Evolutionary conservation across 108 stramenopile species (phyloP).

Genomic region (Cyclotella atomus): DNA sequence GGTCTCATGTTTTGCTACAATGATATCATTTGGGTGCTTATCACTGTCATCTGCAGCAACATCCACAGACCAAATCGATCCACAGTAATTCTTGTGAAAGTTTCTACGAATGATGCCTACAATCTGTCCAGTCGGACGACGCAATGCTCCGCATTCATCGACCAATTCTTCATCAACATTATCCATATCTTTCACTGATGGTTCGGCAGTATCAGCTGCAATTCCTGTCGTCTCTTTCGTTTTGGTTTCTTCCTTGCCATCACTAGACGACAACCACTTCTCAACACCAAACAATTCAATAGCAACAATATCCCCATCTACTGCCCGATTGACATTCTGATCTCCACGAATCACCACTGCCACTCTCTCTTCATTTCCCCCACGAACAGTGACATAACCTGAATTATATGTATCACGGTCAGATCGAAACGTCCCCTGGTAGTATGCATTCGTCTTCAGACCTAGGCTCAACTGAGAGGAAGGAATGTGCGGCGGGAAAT

Average conservation of each 20-base stretch:
- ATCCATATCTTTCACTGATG: slow-evolving; percentile 60
- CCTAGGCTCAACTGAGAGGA: slow-evolving; percentile 60
- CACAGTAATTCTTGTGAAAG: slow-evolving; percentile 71
- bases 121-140: slow-evolving; percentile 83
- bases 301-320: slow-evolving; percentile 97
- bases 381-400: slow-evolving; percentile 74
- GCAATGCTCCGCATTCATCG: slow-evolving; percentile 35
- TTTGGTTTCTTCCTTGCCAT: slow-evolving; percentile 11
- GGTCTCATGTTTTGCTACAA: slow-evolving; percentile 73
- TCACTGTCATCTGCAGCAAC: background rate
- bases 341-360: slow-evolving; percentile 69
- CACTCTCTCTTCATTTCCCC: slow-evolving; percentile 80
- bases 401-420: slow-evolving; percentile 29
- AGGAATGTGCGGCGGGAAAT: slow-evolving; percentile 67
- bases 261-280: slow-evolving; percentile 55
- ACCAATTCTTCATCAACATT: slow-evolving; percentile 66
- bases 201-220: slow-evolving; percentile 76
- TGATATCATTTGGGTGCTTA: slow-evolving; percentile 60
- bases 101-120: slow-evolving; percentile 90
- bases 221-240: slow-evolving; percentile 49
- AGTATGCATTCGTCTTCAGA: slow-evolving; percentile 65
- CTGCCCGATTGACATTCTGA: slow-evolving; percentile 88
- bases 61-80: slow-evolving; percentile 64
- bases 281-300: slow-evolving; percentile 73
- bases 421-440: slow-evolving; percentile 75